These are phyloP conservation scores for Theileria sp. DNA, from an alignment of 169 alveolate species.

Conservation along the genomic window DNA sequence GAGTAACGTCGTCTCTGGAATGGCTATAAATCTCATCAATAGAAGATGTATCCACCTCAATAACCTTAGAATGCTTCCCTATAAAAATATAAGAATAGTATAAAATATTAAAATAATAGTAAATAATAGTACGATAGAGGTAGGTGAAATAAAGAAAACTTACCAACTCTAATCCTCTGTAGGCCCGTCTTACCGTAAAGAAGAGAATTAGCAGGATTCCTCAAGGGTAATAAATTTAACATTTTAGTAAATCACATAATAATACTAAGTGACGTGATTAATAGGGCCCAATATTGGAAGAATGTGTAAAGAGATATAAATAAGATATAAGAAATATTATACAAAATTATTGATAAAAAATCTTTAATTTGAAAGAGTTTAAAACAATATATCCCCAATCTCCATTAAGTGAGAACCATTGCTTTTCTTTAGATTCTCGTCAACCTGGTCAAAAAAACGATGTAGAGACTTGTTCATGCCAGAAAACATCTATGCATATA, in stretches of 20 bases:
- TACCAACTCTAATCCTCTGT: constrained; percentile 65
- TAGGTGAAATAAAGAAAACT: not conserved
- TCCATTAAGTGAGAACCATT: constrained; percentile 43
- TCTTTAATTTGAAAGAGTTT: not conserved
- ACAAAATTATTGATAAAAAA: not conserved
- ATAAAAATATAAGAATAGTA: not conserved
- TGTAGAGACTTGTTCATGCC: constrained; percentile 20
- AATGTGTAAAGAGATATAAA: constrained; percentile 6
- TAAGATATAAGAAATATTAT: not conserved
- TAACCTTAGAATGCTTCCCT: constrained; percentile 55
- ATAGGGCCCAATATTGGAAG: constrained; percentile 1
- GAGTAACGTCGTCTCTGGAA: constrained; percentile 50
- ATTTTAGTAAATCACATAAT: constrained; percentile 5
- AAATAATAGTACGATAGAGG: not conserved
- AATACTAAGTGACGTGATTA: constrained; percentile 4
- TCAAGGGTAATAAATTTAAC: constrained; percentile 62
- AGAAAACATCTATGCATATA: not conserved
- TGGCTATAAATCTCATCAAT: constrained; percentile 49
- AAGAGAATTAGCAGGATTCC: constrained; percentile 56
- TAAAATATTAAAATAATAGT: not conserved
- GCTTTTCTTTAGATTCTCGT: constrained; percentile 30
- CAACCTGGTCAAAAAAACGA: constrained; percentile 52
- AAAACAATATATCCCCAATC: constrained; percentile 47
- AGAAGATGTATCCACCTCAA: constrained; percentile 47
- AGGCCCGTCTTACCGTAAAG: constrained; percentile 64